Conservation (phyloP, 768 basidiomycete species). For the Cystofilobasidium capitatum region DNA sequence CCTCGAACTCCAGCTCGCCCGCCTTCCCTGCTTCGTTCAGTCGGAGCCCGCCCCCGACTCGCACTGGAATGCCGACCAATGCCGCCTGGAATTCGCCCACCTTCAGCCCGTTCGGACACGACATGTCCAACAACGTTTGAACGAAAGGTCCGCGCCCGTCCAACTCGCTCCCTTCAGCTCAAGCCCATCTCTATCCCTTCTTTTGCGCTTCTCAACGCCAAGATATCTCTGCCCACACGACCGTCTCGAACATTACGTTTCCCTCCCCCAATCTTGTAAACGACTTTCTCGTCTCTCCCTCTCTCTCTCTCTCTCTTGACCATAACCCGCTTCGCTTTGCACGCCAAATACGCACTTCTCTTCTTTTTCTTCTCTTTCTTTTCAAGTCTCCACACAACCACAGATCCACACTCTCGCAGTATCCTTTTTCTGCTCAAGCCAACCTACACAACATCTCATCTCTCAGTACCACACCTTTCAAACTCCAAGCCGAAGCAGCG, state of each 20-base stretch:
- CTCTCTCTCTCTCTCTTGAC: neutral
- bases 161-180: neutral
- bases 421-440: no score
- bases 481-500: no score
- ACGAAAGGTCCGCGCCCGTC: neutral
- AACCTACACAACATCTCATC: no score
- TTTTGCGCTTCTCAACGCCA: no score
- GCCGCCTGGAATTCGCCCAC: slow-evolving; percentile 11
- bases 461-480: no score
- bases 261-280: neutral
- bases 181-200: no score
- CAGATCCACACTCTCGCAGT: no score
- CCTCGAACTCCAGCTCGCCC: slow-evolving; percentile 2
- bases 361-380: neutral
- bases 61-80: neutral
- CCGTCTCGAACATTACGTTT: neutral
- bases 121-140: slow-evolving; percentile 5
- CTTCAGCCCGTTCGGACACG: slow-evolving; percentile 19
- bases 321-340: neutral
- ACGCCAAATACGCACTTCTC: neutral
- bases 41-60: slow-evolving; percentile 5
- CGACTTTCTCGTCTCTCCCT: neutral
- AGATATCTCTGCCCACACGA: neutral
- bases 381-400: no score
- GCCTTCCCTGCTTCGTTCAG: neutral